phyloP scores from a whole-genome alignment of 192 early-diverging fungal species.

The Dispira simplex region DNA sequence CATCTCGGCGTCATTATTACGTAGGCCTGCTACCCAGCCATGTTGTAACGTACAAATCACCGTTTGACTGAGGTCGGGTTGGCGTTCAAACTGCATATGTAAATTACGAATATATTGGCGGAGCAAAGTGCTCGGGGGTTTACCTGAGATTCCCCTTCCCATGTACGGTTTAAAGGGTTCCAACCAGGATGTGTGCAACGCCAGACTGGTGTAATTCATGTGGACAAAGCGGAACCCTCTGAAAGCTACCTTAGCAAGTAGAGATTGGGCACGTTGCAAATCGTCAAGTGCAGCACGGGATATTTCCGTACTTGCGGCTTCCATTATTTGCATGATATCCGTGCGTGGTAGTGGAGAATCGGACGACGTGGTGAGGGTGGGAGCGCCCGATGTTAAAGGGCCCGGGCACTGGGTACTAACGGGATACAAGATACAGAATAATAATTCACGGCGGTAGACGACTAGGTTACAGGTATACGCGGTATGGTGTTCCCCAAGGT shows the following conservation, averaged over 20 bases:
- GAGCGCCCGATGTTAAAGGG: not conserved
- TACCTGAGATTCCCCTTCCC: not conserved
- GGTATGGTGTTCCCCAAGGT: too few relatives aligned
- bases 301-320: not conserved
- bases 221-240: not conserved
- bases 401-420: not conserved
- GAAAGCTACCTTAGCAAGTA: not conserved
- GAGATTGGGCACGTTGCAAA: not conserved
- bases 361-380: not conserved
- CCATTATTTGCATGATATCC: not conserved
- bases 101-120: not conserved
- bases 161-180: not conserved
- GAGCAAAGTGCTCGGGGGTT: not conserved
- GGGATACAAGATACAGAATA: not conserved
- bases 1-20: not conserved
- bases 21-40: conserved; percentile 4
- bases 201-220: conserved; percentile 4
- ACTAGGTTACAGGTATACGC: too few relatives aligned
- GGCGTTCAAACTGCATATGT: not conserved
- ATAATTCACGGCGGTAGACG: not conserved
- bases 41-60: not conserved
- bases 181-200: conserved; percentile 3
- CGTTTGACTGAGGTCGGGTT: not conserved
- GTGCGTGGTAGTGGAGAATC: not conserved
- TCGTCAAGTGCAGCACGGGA: not conserved